Evolutionary conservation across 345 rosid species (phyloP).

Genomic region (Eucalyptus regnans): DNA sequence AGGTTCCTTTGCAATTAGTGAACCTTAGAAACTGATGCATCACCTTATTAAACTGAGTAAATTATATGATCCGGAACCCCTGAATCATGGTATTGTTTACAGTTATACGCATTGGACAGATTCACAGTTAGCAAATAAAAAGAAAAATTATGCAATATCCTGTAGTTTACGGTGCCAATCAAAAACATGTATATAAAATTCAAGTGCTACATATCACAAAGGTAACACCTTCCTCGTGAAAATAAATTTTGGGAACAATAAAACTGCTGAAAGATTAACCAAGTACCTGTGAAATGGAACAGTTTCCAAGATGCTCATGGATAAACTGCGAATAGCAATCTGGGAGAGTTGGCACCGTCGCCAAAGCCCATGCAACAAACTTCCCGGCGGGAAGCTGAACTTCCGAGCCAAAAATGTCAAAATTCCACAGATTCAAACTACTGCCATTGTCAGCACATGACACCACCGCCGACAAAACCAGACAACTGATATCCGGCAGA

Average conservation of each 20-base stretch:
- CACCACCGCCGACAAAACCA: slow-evolving; percentile 52
- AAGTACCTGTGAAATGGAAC: slow-evolving; percentile 25
- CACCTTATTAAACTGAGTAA: not conserved
- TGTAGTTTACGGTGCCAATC: not conserved
- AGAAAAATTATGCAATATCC: not conserved
- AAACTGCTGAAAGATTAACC: not conserved
- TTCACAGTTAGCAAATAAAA: not conserved
- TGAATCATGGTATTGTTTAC: not conserved
- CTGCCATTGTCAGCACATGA: slow-evolving; percentile 41
- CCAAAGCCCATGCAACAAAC: slow-evolving; percentile 55
- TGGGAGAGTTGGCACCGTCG: slow-evolving; percentile 41
- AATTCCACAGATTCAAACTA: slow-evolving; percentile 45
- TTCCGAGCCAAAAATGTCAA: slow-evolving; percentile 29
- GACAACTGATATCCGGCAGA: slow-evolving; percentile 54
- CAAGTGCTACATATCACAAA: not conserved
- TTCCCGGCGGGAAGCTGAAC: slow-evolving; percentile 52
- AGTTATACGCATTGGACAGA: not conserved
- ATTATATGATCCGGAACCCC: not conserved
- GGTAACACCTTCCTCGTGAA: not conserved
- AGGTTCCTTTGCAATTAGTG: not conserved
- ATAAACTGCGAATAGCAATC: slow-evolving; percentile 56
- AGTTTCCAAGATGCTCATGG: slow-evolving; percentile 31
- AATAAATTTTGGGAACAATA: not conserved
- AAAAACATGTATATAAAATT: not conserved
- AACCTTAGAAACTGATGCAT: not conserved